Conservation (phyloP, 2,329 filamentous ascomycete species). For the Hymenoscyphus fructigenus region DNA sequence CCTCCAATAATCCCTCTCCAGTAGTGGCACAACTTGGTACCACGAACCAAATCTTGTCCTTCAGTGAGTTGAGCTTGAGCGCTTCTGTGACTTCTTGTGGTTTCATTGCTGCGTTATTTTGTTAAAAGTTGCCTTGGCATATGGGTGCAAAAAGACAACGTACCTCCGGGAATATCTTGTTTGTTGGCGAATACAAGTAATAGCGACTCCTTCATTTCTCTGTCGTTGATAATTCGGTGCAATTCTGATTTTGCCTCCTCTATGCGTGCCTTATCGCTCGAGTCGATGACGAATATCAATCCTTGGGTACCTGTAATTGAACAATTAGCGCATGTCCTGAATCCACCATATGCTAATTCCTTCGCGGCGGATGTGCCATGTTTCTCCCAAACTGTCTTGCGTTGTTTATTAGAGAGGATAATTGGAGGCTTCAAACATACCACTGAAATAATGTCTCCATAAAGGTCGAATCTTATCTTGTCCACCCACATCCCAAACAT, state of each 20-base stretch:
- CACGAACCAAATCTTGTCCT: slow-evolving; percentile 99
- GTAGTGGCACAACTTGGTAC: slow-evolving; percentile 99
- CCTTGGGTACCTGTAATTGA: slow-evolving; percentile 77
- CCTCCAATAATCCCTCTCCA: slow-evolving; percentile 98
- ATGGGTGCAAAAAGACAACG: not conserved
- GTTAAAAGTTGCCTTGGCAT: slow-evolving; percentile 34
- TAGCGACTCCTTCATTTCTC: slow-evolving; percentile 95
- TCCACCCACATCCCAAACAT: slow-evolving; percentile 99
- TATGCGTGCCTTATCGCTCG: slow-evolving; percentile 97
- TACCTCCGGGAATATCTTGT: slow-evolving; percentile 93
- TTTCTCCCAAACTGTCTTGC: not conserved
- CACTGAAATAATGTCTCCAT: slow-evolving; percentile 99
- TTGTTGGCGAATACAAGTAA: slow-evolving; percentile 99
- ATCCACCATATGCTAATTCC: not conserved
- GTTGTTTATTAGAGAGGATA: not conserved
- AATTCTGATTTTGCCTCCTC: slow-evolving; percentile 95
- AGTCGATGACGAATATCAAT: slow-evolving; percentile 99
- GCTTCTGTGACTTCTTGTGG: slow-evolving; percentile 99
- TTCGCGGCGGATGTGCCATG: not conserved
- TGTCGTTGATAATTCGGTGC: slow-evolving; percentile 97
- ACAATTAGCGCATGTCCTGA: not conserved
- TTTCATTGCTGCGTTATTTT: slow-evolving; percentile 97
- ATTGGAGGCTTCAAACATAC: slow-evolving; percentile 3
- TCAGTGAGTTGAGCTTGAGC: slow-evolving; percentile 98
- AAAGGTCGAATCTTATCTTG: slow-evolving; percentile 99